Evolutionary conservation across 495 filamentous ascomycete genomes (phyloP).

Genomic region (Lasiosphaeria ovina): DNA sequence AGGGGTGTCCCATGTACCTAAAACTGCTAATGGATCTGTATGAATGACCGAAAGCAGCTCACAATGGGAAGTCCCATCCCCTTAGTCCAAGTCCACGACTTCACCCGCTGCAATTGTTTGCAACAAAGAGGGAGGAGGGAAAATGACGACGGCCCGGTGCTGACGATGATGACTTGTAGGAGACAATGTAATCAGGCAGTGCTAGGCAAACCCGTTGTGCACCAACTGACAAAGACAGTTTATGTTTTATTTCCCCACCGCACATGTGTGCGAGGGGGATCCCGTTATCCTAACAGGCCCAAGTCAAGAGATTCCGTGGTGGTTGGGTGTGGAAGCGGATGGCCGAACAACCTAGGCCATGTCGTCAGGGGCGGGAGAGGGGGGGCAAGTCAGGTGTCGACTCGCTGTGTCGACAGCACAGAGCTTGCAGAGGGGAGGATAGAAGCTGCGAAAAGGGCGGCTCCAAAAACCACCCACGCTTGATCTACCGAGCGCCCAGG

Average conservation of each 20-base stretch:
- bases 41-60: slow-evolving; percentile 24
- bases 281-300: slow-evolving; percentile 12
- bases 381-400: slow-evolving; percentile 5
- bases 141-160: not conserved
- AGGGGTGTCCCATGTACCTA: slow-evolving; percentile 15
- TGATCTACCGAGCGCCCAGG: not conserved
- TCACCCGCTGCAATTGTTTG: not conserved
- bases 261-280: not conserved
- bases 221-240: slow-evolving; percentile 10
- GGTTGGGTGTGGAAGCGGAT: not conserved
- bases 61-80: slow-evolving; percentile 5
- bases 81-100: not conserved
- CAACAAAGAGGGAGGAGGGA: not conserved
- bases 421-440: slow-evolving; percentile 1
- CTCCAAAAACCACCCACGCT: not conserved
- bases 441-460: not conserved
- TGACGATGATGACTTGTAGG: slow-evolving; percentile 9
- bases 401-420: slow-evolving; percentile 2
- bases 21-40: slow-evolving; percentile 8
- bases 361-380: slow-evolving; percentile 22
- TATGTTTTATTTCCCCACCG: too few relatives aligned
- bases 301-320: not conserved
- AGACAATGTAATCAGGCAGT: too few relatives aligned
- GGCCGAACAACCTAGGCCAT: slow-evolving; percentile 14
- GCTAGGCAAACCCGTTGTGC: not conserved